phyloP scores from a whole-genome alignment of 2,329 filamentous ascomycete genomes.

The Xylariaceae sp. region DNA sequence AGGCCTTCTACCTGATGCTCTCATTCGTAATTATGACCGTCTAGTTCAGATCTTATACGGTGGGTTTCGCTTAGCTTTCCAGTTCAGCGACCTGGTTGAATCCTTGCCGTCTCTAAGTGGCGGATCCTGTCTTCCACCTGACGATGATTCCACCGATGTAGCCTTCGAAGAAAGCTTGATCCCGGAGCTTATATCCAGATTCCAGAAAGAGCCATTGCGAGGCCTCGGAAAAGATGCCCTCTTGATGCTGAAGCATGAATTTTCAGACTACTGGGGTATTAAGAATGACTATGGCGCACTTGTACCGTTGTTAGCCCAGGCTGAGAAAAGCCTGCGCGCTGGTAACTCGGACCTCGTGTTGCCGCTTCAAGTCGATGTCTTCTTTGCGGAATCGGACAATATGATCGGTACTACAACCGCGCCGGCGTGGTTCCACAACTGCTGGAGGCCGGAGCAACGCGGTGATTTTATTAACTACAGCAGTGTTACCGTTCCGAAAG shows the following conservation, averaged over 20 bases:
- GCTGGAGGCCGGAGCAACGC: slow-evolving; percentile 22
- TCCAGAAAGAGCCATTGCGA: slow-evolving; percentile 12
- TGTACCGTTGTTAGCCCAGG: slow-evolving; percentile 21
- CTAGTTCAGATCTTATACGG: no score
- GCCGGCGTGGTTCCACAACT: slow-evolving; percentile 21
- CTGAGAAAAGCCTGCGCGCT: slow-evolving; percentile 6
- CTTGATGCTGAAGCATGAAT: slow-evolving; percentile 21
- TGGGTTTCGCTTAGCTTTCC: no score
- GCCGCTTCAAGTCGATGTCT: slow-evolving; percentile 19
- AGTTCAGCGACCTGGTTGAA: no score
- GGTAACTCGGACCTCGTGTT: neutral
- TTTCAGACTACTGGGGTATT: slow-evolving; percentile 20
- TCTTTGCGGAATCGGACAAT: slow-evolving; percentile 23
- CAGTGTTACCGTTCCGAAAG: slow-evolving; percentile 14
- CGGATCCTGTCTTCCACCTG: slow-evolving; percentile 4
- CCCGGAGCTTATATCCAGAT: slow-evolving; percentile 6
- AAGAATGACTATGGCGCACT: slow-evolving; percentile 23
- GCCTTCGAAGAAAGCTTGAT: neutral
- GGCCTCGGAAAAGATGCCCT: slow-evolving; percentile 23
- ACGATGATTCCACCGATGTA: slow-evolving; percentile 14
- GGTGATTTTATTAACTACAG: slow-evolving; percentile 19
- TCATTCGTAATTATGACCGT: no score
- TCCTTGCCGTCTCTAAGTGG: slow-evolving; percentile 2
- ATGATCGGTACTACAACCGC: slow-evolving; percentile 22
- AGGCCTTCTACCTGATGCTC: no score